Conservation (phyloP, 768 basidiomycete species). For the Pleurotus eryngii region DNA sequence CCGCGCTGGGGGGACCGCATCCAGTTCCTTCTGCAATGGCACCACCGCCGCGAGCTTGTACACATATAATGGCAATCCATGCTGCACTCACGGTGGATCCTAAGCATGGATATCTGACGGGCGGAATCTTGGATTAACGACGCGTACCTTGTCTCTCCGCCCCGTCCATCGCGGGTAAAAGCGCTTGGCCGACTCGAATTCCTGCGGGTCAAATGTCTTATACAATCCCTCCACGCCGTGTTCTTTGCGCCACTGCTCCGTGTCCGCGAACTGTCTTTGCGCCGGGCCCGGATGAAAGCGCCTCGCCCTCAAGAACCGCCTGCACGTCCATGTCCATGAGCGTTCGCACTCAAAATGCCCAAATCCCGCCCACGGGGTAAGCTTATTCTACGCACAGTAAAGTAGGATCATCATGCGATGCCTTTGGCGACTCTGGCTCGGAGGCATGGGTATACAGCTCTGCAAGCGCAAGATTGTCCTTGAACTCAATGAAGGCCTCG, state of each 20-base stretch:
- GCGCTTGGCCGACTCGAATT: conserved; percentile 54
- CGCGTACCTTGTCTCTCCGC: conserved; percentile 63
- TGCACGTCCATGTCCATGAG: conserved; percentile 25
- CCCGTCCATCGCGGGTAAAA: conserved; percentile 86
- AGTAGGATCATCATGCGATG: conserved; percentile 65
- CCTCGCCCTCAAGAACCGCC: conserved; percentile 83
- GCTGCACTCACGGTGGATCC: conserved; percentile 28
- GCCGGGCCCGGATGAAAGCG: conserved; percentile 61
- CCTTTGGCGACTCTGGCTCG: conserved; percentile 17
- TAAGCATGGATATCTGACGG: neutral
- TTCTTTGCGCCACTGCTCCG: conserved; percentile 66
- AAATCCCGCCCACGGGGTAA: neutral
- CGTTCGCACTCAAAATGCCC: neutral
- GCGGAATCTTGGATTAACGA: neutral
- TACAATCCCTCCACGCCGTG: conserved; percentile 64
- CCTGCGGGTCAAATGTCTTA: conserved; percentile 51
- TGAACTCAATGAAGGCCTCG: conserved; percentile 50
- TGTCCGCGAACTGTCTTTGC: conserved; percentile 63
- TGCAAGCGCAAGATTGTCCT: conserved; percentile 41
- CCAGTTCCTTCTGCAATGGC: conserved; percentile 57
- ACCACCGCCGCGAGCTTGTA: conserved; percentile 66
- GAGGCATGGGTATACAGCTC: conserved; percentile 47
- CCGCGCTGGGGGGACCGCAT: conserved; percentile 47
- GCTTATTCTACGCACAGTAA: conserved; percentile 46
- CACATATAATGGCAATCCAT: conserved; percentile 73